Conservation (phyloP, 1,139 yeast species). For the Arxiozyma telluris region DNA sequence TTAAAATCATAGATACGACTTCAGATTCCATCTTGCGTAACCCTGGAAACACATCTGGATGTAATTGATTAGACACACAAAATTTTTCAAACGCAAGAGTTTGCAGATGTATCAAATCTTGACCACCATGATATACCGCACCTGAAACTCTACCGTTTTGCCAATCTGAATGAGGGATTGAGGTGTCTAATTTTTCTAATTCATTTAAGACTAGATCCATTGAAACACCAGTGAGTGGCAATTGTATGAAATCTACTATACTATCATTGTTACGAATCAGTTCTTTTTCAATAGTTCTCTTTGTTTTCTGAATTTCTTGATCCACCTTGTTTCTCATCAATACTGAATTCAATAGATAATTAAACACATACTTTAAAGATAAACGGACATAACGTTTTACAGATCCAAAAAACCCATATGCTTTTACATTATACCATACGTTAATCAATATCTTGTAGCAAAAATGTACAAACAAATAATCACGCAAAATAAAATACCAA, state of each 20-base stretch:
- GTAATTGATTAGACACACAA: slow-evolving; percentile 86
- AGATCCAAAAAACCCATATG: slow-evolving; percentile 37
- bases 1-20: slow-evolving; percentile 83
- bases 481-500: slow-evolving; percentile 9
- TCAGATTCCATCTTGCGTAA: slow-evolving; percentile 95
- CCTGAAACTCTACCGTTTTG: slow-evolving; percentile 80
- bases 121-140: slow-evolving; percentile 94
- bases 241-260: slow-evolving; percentile 37
- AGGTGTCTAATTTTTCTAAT: slow-evolving; percentile 38
- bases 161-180: slow-evolving; percentile 68
- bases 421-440: slow-evolving; percentile 18
- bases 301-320: slow-evolving; percentile 44
- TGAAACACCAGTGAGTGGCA: slow-evolving; percentile 54
- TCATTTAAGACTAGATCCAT: slow-evolving; percentile 38
- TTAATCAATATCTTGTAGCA: slow-evolving; percentile 8
- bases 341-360: slow-evolving; percentile 42
- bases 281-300: slow-evolving; percentile 43
- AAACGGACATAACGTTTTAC: slow-evolving; percentile 13
- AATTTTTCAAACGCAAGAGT: slow-evolving; percentile 65
- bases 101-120: slow-evolving; percentile 61
- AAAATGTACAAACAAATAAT: slow-evolving; percentile 6
- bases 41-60: slow-evolving; percentile 96
- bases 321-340: slow-evolving; percentile 49
- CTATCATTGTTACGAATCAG: slow-evolving; percentile 45
- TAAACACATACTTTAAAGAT: slow-evolving; percentile 28